Evolutionary conservation across 2,329 filamentous ascomycete genomes (phyloP).

Genomic region (Trichocomaceae sp.): DNA sequence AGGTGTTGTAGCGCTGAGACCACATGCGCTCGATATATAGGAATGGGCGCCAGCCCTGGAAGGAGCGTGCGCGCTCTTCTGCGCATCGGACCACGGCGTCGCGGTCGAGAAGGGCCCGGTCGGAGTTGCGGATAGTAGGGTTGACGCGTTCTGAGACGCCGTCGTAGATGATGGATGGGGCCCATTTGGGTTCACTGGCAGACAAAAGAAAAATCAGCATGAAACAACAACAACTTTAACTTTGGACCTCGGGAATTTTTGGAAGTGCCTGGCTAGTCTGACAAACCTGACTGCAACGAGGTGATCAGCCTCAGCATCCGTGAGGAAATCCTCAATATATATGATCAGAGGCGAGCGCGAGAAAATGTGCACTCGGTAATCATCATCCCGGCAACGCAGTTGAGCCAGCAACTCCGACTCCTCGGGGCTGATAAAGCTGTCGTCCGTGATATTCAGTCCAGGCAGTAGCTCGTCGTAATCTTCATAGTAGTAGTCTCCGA

Average conservation of each 20-base stretch:
- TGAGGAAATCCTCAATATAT: constrained; percentile 53
- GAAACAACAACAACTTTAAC: too few species aligned
- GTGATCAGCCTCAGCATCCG: constrained; percentile 42
- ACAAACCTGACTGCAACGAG: constrained; percentile 48
- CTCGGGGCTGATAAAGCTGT: constrained; percentile 30
- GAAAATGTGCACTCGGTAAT: constrained; percentile 43
- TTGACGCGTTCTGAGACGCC: constrained; percentile 44
- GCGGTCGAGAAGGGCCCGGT: constrained; percentile 43
- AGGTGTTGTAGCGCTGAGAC: constrained; percentile 53
- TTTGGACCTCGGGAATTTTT: too few species aligned
- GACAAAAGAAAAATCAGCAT: not conserved
- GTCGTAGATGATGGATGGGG: constrained; percentile 50
- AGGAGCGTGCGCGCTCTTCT: constrained; percentile 50
- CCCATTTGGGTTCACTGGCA: constrained; percentile 43
- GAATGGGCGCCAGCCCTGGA: constrained; percentile 55
- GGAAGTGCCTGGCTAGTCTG: too few species aligned
- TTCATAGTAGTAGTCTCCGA: constrained; percentile 1
- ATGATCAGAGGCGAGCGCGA: constrained; percentile 50
- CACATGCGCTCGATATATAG: constrained; percentile 56
- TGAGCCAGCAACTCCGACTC: constrained; percentile 20
- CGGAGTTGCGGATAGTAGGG: constrained; percentile 46
- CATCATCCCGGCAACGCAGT: constrained; percentile 21
- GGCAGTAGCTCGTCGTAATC: constrained; percentile 14
- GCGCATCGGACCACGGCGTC: constrained; percentile 51
- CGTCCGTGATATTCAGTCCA: constrained; percentile 23